phyloP scores from a whole-genome alignment of 2,329 filamentous ascomycete genomes.

The Colletotrichum sp. region DNA sequence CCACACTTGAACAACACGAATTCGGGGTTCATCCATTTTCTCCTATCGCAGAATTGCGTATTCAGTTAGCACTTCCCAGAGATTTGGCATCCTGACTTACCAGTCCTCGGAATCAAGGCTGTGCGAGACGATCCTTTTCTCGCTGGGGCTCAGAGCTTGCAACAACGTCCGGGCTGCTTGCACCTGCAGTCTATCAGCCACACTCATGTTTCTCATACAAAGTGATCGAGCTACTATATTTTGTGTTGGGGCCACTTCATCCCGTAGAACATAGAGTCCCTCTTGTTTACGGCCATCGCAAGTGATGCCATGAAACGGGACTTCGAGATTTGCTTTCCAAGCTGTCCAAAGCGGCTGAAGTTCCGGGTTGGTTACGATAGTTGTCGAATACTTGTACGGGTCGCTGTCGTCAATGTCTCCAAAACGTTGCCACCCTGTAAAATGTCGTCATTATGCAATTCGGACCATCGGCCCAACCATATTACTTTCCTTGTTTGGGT shows the following conservation, averaged over 20 bases:
- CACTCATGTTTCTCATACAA: neutral
- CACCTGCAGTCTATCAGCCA: neutral
- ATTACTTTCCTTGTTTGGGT: neutral
- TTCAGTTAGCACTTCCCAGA: neutral
- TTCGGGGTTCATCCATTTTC: neutral
- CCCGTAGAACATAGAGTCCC: neutral
- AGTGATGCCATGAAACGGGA: neutral
- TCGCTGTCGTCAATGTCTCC: neutral
- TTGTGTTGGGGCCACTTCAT: neutral
- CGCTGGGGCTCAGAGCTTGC: neutral
- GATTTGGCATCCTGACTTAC: neutral
- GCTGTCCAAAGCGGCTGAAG: neutral
- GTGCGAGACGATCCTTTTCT: neutral
- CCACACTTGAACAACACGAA: neutral
- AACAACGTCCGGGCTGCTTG: neutral
- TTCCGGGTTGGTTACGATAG: neutral
- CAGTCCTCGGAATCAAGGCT: neutral
- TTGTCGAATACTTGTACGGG: neutral
- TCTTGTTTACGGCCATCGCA: neutral
- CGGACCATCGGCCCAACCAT: fast-evolving
- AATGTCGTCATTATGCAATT: neutral
- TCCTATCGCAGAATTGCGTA: neutral
- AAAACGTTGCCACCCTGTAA: neutral
- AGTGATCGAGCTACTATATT: neutral
- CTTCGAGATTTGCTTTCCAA: neutral